Evolutionary conservation across 305 asterid genomes (phyloP), one percentile per base, ranked within the genome.

Genomic region (Fraxinus platypoda): DNA sequence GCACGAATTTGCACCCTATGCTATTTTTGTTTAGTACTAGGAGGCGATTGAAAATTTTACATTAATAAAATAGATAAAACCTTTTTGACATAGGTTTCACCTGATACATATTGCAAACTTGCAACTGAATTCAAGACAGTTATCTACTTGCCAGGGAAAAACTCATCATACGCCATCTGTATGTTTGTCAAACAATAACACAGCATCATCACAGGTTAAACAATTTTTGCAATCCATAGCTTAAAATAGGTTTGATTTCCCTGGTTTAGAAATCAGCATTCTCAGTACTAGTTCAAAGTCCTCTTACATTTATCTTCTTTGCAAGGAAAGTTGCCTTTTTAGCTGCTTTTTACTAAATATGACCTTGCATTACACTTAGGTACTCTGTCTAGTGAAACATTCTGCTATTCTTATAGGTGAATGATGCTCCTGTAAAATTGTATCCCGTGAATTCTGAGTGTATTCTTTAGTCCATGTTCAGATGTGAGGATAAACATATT

Each of bases 241-340:
- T 15, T 71, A 71, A 71, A 71, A 71, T 71, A 15, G 23, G 75
- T 84, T 79, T 17, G 23, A 9, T 38, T 83, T 43, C 74, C 68
- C 33, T 35, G 70, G 76, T 68, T 75, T 33, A 35, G n/a, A 13
- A 9, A 35, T 41, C 30, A 38, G 74, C 74, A 25, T 34, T 75
- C 43, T 46, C 15, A 28, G 9, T 71, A 43, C 34, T 6, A 6
- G 13, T 71, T 21, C 26, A 3, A 28, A 25, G 15, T 30, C 41
- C 54, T 8, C 28, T 9, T 71, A 71, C 6, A 31, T 80, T 49
- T 52, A 30, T 25, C 34, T 68, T 25, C 21, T 71, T 31, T 6
- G 41, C n/a, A 30, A 49, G 41, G 43, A 23, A 33, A 33, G 23
- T 72, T 15, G n/a, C 62, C 9, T 33, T 31, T 13, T 5, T 2